Conservation (phyloP, 2,329 filamentous ascomycete genomes). For the Karstenula rhodostoma region DNA sequence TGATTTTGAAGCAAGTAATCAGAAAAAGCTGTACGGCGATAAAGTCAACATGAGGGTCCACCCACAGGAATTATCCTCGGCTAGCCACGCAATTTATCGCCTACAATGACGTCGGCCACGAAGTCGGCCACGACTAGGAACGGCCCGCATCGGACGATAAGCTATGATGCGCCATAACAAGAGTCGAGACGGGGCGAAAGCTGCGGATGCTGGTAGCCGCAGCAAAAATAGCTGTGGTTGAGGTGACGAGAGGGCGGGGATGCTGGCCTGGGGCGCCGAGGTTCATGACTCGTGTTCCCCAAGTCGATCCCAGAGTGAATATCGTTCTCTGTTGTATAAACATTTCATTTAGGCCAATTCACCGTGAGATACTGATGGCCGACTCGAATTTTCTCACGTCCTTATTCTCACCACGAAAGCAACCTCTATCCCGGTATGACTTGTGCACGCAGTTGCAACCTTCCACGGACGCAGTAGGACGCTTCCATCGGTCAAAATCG, state of each 20-base stretch:
- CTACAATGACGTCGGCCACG: slow-evolving; percentile 4
- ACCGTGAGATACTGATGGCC: not conserved
- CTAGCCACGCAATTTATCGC: not conserved
- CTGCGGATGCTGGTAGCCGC: not conserved
- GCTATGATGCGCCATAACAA: not conserved
- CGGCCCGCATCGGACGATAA: not conserved
- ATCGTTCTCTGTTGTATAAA: not conserved
- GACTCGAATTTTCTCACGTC: too few species aligned
- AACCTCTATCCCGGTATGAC: not conserved
- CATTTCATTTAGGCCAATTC: not conserved
- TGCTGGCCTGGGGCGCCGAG: not conserved
- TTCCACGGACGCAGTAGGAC: not conserved
- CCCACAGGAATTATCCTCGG: not conserved
- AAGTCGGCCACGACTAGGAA: slow-evolving; percentile 4
- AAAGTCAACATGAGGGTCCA: not conserved
- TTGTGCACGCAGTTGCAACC: not conserved
- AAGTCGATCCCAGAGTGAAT: not conserved
- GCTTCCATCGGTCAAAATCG: slow-evolving; percentile 3
- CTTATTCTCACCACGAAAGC: not conserved
- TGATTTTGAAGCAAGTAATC: slow-evolving; percentile 1
- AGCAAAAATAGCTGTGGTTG: not conserved
- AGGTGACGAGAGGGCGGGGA: slow-evolving; percentile 1
- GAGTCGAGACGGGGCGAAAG: not conserved
- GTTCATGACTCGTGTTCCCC: slow-evolving; percentile 1
- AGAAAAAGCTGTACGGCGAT: slow-evolving; percentile 1